Conservation (phyloP, 768 basidiomycete species). For the Lactarius tabidus region DNA sequence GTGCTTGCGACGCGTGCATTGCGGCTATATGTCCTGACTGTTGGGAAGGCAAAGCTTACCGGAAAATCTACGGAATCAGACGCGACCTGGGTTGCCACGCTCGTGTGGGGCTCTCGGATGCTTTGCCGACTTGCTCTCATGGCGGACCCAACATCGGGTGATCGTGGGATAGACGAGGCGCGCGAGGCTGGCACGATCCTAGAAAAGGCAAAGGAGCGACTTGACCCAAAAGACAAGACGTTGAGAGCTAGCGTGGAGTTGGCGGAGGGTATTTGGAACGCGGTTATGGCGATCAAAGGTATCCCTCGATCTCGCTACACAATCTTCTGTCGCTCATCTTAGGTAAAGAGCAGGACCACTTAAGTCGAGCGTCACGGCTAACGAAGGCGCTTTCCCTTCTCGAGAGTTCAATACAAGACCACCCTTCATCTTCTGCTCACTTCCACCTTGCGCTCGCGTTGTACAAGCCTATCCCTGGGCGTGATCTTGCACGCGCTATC, state of each 20-base stretch:
- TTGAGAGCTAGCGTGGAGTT: slow-evolving; percentile 57
- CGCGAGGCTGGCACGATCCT: slow-evolving; percentile 59
- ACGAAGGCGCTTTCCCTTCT: slow-evolving; percentile 52
- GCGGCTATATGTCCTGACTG: slow-evolving; percentile 77
- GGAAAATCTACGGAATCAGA: slow-evolving; percentile 59
- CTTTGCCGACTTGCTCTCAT: slow-evolving; percentile 51
- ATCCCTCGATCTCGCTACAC: slow-evolving; percentile 18
- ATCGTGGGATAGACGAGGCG: slow-evolving; percentile 48
- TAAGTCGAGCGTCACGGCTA: slow-evolving; percentile 56
- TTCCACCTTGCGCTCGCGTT: slow-evolving; percentile 81
- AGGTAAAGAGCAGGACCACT: slow-evolving; percentile 59
- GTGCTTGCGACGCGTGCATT: slow-evolving; percentile 70
- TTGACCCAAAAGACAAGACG: slow-evolving; percentile 46
- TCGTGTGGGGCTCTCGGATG: slow-evolving; percentile 75
- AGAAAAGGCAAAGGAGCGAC: slow-evolving; percentile 54
- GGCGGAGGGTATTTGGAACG: slow-evolving; percentile 71
- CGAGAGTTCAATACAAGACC: slow-evolving; percentile 42
- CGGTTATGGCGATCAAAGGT: slow-evolving; percentile 70
- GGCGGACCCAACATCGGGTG: slow-evolving; percentile 17
- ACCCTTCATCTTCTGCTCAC: slow-evolving; percentile 54
- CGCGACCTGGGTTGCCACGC: slow-evolving; percentile 67
- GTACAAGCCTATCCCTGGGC: slow-evolving; percentile 56
- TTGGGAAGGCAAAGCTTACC: slow-evolving; percentile 77
- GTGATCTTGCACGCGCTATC: slow-evolving; percentile 66
- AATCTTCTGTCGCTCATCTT: not conserved